phyloP scores from a whole-genome alignment of 495 filamentous ascomycete species.

The Penicillium coffeae region DNA sequence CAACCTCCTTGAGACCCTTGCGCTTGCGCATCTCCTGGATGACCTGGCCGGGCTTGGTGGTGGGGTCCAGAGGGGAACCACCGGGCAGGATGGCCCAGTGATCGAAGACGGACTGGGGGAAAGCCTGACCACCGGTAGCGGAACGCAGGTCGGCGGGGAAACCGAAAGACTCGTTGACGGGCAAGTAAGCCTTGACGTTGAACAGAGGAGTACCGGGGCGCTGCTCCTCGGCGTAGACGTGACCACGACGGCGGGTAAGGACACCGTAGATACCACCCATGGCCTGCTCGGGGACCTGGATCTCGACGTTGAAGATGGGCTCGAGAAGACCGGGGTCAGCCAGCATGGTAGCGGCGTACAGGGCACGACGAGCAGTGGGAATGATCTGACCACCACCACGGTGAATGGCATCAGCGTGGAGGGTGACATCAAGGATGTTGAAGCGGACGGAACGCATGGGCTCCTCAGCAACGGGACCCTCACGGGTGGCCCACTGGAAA shows the following conservation, averaged over 20 bases:
- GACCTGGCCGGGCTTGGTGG: conserved; percentile 80
- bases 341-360: conserved; percentile 88
- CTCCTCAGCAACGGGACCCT: conserved; percentile 97
- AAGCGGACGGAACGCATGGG: conserved; percentile 95
- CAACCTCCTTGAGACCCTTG: conserved; percentile 97
- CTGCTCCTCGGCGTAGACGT: conserved; percentile 98
- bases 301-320: conserved; percentile 98
- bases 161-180: conserved; percentile 99
- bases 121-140: conserved; percentile 92
- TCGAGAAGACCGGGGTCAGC: conserved; percentile 88
- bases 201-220: conserved; percentile 97
- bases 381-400: conserved; percentile 99
- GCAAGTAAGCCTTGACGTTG: conserved; percentile 98
- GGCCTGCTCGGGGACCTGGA: conserved; percentile 95
- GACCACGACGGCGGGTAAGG: conserved; percentile 94
- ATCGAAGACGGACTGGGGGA: conserved; percentile 98
- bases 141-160: conserved; percentile 97
- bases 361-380: conserved; percentile 94
- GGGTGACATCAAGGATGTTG: conserved; percentile 99
- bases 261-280: conserved; percentile 99
- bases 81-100: conserved; percentile 95
- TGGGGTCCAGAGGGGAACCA: conserved; percentile 84
- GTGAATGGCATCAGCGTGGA: conserved; percentile 99
- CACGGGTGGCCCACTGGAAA: conserved; percentile 99
- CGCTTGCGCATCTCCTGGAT: conserved; percentile 92